Evolutionary conservation across 2,329 filamentous ascomycete genomes (phyloP).

Genomic region (Emergomyces pasteurianus): DNA sequence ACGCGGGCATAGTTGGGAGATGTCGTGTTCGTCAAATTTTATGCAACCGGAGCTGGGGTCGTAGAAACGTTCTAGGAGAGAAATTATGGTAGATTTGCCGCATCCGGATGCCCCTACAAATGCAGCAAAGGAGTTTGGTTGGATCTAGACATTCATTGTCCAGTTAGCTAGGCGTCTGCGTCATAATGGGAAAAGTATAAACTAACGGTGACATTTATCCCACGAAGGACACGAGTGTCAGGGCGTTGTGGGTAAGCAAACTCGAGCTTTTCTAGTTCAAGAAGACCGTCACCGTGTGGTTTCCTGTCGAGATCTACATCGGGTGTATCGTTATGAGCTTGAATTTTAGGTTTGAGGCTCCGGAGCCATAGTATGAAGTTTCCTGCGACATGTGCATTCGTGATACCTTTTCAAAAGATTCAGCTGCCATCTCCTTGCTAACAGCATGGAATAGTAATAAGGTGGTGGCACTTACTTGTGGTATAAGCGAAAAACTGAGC

Average conservation of each 20-base stretch:
- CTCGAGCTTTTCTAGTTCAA: constrained; percentile 34
- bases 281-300: constrained; percentile 26
- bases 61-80: constrained; percentile 54
- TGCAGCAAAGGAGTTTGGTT: constrained; percentile 41
- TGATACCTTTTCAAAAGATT: constrained; percentile 32
- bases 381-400: constrained; percentile 38
- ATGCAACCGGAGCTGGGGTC: constrained; percentile 46
- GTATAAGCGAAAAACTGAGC: constrained; percentile 25
- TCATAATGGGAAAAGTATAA: not conserved
- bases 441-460: not conserved
- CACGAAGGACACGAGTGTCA: constrained; percentile 18
- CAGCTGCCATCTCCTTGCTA: not conserved
- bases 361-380: constrained; percentile 43
- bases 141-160: constrained; percentile 18
- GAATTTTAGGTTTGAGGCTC: constrained; percentile 6
- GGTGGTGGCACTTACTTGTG: constrained; percentile 16
- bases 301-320: constrained; percentile 20
- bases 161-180: not conserved
- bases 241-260: constrained; percentile 23
- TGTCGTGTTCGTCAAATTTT: constrained; percentile 51
- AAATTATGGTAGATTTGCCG: constrained; percentile 57
- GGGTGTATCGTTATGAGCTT: constrained; percentile 13
- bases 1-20: constrained; percentile 46
- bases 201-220: constrained; percentile 15
- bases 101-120: constrained; percentile 47